Evolutionary conservation across 306 rosid genomes (phyloP), one percentile per base, ranked within the genome.

Genomic region (Trifolium dubium): DNA sequence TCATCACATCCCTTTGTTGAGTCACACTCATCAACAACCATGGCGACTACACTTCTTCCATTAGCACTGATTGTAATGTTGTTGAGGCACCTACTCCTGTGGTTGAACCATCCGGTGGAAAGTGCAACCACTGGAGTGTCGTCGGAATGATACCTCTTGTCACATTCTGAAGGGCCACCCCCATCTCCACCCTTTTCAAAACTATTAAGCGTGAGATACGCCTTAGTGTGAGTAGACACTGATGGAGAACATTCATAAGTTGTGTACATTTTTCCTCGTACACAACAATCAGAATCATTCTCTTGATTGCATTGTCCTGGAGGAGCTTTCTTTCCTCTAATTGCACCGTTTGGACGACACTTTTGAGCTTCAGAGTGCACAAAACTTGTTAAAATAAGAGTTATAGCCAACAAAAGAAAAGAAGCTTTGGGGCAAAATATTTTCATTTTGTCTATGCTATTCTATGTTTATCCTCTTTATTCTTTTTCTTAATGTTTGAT

Each of bases 131-230:
- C 46, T 0, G 29, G 44, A 34, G 46, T 62, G 6, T 62, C 67
- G 2, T 62, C 44, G 1, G 66, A 34, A 62, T 62, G 67, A 62
- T 62, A 62, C 2, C 9, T 7, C 1, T 62, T 62, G 7, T 62
- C 46, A 15, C 67, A 62, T 34, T 34, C 46, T 34, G 44, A 35
- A 62, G 67, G 67, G 9, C 46, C 68, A 4, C 68, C 68, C 9
- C 69, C 34, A 11, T 39, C 69, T 17, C 51, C 69, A 64, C 51
- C 69, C 0, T 64, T 39, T 5, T 64, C 15, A 14, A 64, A 64
- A 18, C 69, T 64, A 18, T 39, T 64, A 64, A 64, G 69, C 17
- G 69, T 64, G 1, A 64, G 69, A 39, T 64, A 64, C 10, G 51
- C 32, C 8, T 39, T 64, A 0, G 51, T 39, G 17, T 64, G n/a